phyloP scores from a whole-genome alignment of 805 yeast species.

The Huiozyma sinensis region DNA sequence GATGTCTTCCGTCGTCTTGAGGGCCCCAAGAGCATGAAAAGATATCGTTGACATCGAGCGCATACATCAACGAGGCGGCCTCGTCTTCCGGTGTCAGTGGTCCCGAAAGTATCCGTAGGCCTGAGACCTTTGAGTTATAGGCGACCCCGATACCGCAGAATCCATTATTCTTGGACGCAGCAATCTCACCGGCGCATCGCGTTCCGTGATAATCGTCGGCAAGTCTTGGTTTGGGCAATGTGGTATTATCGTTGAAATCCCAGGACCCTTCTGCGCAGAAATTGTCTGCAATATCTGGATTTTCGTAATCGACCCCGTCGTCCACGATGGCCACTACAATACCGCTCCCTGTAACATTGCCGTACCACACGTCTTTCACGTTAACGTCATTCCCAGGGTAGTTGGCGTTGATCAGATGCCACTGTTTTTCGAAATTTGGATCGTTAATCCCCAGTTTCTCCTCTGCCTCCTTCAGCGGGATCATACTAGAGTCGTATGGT shows the following conservation, averaged over 20 bases:
- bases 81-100: slow-evolving; percentile 76
- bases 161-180: slow-evolving; percentile 69
- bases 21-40: slow-evolving; percentile 99
- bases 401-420: slow-evolving; percentile 78
- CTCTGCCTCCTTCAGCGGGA: slow-evolving; percentile 36
- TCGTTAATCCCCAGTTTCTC: slow-evolving; percentile 56
- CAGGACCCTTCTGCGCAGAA: slow-evolving; percentile 76
- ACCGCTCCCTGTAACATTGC: slow-evolving; percentile 71
- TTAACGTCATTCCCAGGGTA: slow-evolving; percentile 80
- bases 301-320: slow-evolving; percentile 84
- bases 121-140: slow-evolving; percentile 73
- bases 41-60: slow-evolving; percentile 75
- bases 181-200: slow-evolving; percentile 95
- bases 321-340: slow-evolving; percentile 83
- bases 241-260: slow-evolving; percentile 76
- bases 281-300: slow-evolving; percentile 58
- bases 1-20: slow-evolving; percentile 76
- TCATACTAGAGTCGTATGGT: slow-evolving; percentile 43
- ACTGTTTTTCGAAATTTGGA: slow-evolving; percentile 74
- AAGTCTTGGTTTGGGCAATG: slow-evolving; percentile 71
- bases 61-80: slow-evolving; percentile 78
- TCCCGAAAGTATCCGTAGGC: slow-evolving; percentile 80
- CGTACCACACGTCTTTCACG: slow-evolving; percentile 75
- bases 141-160: slow-evolving; percentile 98
- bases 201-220: slow-evolving; percentile 90